Conservation (phyloP, 139 green algal genomes). For the Coccomyxa sp. region DNA sequence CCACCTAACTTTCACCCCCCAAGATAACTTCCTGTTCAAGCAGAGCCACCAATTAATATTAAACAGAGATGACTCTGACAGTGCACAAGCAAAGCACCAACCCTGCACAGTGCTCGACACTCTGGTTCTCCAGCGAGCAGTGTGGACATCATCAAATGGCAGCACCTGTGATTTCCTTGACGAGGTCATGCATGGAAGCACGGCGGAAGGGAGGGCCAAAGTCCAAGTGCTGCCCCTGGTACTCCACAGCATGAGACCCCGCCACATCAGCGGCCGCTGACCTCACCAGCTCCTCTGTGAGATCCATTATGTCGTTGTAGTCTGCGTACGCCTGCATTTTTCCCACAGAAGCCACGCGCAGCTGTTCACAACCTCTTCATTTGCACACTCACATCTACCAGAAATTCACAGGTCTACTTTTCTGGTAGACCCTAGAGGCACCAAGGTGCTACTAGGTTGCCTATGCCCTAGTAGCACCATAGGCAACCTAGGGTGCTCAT, state of each 20-base stretch:
- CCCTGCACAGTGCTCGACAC: too few species aligned
- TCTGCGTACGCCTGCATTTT: constrained; percentile 83
- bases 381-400: background rate
- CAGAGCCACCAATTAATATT: too few species aligned
- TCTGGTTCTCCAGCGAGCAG: too few species aligned
- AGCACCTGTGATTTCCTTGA: constrained; percentile 57
- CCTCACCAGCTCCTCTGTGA: constrained; percentile 86
- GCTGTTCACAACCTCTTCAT: background rate
- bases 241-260: constrained; percentile 42
- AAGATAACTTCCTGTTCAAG: too few species aligned
- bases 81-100: too few species aligned
- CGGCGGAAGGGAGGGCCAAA: constrained; percentile 80
- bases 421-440: too few species aligned
- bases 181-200: constrained; percentile 86
- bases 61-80: too few species aligned
- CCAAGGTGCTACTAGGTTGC: too few species aligned
- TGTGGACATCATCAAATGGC: background rate
- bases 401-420: too few species aligned
- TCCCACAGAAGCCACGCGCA: background rate
- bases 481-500: too few species aligned
- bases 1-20: too few species aligned
- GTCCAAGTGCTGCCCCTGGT: constrained; percentile 80
- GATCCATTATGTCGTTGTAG: constrained; percentile 95
- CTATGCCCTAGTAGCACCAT: too few species aligned
- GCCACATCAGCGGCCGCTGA: constrained; percentile 16